Base-by-base conservation (phyloP, 2,329 filamentous ascomycete genomes). In the Lasiodiplodia sp. region DNA sequence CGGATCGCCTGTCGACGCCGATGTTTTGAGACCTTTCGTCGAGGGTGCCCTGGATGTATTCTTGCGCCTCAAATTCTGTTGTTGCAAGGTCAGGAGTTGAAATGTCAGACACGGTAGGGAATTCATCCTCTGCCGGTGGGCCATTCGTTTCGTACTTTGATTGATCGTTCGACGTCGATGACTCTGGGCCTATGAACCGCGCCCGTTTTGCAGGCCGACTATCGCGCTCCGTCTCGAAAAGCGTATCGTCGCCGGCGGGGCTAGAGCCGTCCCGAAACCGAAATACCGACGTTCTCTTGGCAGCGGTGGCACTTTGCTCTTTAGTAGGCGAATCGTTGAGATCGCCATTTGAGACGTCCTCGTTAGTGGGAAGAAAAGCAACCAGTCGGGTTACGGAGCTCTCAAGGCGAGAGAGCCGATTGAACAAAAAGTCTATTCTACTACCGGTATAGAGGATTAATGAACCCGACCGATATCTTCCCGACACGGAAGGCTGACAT, bases 341-440 rank as follows among this genome's bases (percentile, higher is more conserved):
- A 34, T 34, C 31, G 31, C 31, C 31, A 34, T 34, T 34, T 34
- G 2, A 1, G 8, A 10, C 7, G 31, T 8, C 31, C 31, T 34
- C 31, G 31, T 8, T 34, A 1, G 7, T 10, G 31, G 31, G 31
- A 10, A 68, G 34, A 18, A 62, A 25, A 14, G 66, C 21, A 14
- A 56, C 49, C 4, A 68, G 21, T 5, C 66, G 66, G 10, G 66
- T 68, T 8, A 68, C 66, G 7, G 66, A 68, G 44, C 18, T 53
- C 16, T 68, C 66, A 8, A 68, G 47, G 12, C 66, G 66, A 31
- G 56, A 37, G 8, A 68, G 34, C 10, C 66, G 55, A 18, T 55
- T 55, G 23, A 53, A 47, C 34, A 68, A 47, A 4, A 40, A 67
- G 10, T 68, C 66, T 4, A 56, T 53, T 31, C 31, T 8, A 10